Evolutionary conservation across 352 stramenopile species (phyloP).

Genomic region (Pythium insidiosum): DNA sequence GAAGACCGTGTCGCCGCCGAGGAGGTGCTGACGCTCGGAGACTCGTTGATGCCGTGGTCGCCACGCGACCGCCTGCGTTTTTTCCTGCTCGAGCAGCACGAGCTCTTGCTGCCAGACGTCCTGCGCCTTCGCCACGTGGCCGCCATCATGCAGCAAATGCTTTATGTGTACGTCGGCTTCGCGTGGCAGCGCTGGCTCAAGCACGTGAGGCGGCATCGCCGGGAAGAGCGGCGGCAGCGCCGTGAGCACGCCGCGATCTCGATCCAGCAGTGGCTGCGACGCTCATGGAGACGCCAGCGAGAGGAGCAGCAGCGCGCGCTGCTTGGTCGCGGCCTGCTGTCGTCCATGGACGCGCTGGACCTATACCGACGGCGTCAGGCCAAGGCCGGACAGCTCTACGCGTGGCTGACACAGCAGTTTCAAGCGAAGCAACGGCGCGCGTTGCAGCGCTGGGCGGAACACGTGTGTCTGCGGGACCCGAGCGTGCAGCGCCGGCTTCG

Average conservation of each 20-base stretch:
- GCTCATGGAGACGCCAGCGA: constrained; percentile 8
- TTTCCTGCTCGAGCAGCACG: constrained; percentile 37
- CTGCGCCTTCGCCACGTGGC: constrained; percentile 30
- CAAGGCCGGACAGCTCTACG: constrained; percentile 35
- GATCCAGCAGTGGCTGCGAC: constrained; percentile 40
- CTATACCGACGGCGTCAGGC: constrained; percentile 32
- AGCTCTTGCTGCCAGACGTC: constrained; percentile 30
- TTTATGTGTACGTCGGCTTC: constrained; percentile 55
- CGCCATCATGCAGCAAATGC: constrained; percentile 43
- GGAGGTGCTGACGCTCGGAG: not conserved
- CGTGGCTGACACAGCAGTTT: constrained; percentile 26
- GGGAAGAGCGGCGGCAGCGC: constrained; percentile 20
- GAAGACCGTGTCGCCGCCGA: constrained; percentile 30
- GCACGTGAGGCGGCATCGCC: constrained; percentile 29
- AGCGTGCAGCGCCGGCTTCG: no score
- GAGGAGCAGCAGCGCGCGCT: not conserved
- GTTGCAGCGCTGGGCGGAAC: constrained; percentile 21
- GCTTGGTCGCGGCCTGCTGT: not conserved
- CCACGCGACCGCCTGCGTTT: constrained; percentile 35
- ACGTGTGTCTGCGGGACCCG: not conserved
- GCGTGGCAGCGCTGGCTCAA: constrained; percentile 43
- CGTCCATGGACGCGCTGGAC: constrained; percentile 31
- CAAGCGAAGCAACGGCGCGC: constrained; percentile 13
- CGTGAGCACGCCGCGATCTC: constrained; percentile 12
- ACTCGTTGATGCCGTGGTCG: constrained; percentile 20